These are phyloP conservation scores for Stachybotrys elegans DNA, from an alignment of 2,329 filamentous ascomycete species.

Conservation along the genomic window DNA sequence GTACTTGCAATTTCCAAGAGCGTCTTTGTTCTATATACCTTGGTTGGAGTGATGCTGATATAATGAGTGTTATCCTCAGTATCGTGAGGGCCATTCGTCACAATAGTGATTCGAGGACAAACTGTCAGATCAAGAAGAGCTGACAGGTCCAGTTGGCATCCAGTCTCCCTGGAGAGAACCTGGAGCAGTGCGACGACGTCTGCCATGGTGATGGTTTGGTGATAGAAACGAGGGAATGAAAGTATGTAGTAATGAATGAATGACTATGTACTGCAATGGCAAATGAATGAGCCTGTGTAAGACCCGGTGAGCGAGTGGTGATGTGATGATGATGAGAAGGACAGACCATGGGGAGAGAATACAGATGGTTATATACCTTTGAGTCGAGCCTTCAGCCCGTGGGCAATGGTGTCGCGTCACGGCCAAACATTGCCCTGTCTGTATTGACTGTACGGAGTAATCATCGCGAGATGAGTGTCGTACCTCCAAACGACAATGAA, in stretches of 20 bases:
- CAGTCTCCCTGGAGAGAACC: constrained; percentile 13
- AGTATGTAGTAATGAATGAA: not conserved
- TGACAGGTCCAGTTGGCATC: constrained; percentile 16
- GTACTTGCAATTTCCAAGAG: too few relatives aligned
- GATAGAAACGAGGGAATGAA: constrained; percentile 3
- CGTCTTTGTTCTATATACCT: constrained; percentile 6
- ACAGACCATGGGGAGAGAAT: too few relatives aligned
- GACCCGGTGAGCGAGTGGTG: too few relatives aligned
- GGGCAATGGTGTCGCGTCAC: too few relatives aligned
- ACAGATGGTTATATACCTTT: too few relatives aligned
- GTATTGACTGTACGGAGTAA: too few relatives aligned
- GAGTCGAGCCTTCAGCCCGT: too few relatives aligned
- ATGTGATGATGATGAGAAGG: too few relatives aligned
- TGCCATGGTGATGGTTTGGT: constrained; percentile 11
- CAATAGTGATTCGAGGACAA: constrained; percentile 16
- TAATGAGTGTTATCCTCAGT: constrained; percentile 13
- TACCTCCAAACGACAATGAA: too few relatives aligned
- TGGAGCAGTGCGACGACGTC: constrained; percentile 14
- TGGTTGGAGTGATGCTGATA: constrained; percentile 14
- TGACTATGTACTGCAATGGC: constrained; percentile 4
- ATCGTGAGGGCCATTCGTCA: constrained; percentile 10
- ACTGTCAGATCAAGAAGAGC: constrained; percentile 13
- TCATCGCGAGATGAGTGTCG: too few relatives aligned
- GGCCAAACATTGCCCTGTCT: too few relatives aligned
- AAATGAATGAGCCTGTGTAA: constrained; percentile 6